phyloP scores from a whole-genome alignment of 2,329 filamentous ascomycete species.

The Ophiostoma quercus region DNA sequence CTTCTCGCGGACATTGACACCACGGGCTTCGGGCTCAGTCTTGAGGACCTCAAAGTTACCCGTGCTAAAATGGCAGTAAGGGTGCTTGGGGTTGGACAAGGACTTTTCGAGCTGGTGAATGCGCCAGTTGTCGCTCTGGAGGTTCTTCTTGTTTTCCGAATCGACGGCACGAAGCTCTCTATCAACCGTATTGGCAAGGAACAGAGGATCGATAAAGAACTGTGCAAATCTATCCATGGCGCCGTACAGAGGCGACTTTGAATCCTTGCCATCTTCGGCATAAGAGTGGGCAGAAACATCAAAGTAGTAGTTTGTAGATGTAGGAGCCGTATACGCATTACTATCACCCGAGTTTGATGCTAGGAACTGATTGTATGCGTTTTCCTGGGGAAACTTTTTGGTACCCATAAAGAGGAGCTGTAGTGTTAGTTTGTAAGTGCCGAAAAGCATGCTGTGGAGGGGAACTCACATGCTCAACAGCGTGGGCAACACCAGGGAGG shows the following conservation, averaged over 20 bases:
- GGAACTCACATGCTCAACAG: slow-evolving; percentile 71
- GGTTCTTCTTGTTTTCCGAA: slow-evolving; percentile 95
- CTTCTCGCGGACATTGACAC: slow-evolving; percentile 79
- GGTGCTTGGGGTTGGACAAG: slow-evolving; percentile 79
- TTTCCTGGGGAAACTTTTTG: slow-evolving; percentile 93
- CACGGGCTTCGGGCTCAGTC: slow-evolving; percentile 69
- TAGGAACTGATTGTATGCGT: slow-evolving; percentile 91
- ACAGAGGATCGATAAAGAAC: slow-evolving; percentile 86
- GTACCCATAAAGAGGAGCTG: slow-evolving; percentile 95
- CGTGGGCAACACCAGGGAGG: slow-evolving; percentile 93
- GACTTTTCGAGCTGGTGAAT: slow-evolving; percentile 83
- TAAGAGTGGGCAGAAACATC: slow-evolving; percentile 77
- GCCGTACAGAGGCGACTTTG: slow-evolving; percentile 62
- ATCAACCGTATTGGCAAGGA: slow-evolving; percentile 77
- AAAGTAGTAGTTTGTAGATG: slow-evolving; percentile 97
- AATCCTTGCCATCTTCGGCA: slow-evolving; percentile 46
- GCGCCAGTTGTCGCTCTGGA: slow-evolving; percentile 85
- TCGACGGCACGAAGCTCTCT: slow-evolving; percentile 84
- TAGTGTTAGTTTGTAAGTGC: slow-evolving; percentile 15
- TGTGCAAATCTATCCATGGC: slow-evolving; percentile 88
- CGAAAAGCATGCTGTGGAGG: slow-evolving; percentile 14
- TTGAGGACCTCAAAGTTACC: slow-evolving; percentile 83
- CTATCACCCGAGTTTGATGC: slow-evolving; percentile 84
- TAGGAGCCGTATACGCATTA: slow-evolving; percentile 90
- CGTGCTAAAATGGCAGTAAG: slow-evolving; percentile 86